phyloP scores from a whole-genome alignment of 352 stramenopile genomes.

The Phytophthora gonapodyides region DNA sequence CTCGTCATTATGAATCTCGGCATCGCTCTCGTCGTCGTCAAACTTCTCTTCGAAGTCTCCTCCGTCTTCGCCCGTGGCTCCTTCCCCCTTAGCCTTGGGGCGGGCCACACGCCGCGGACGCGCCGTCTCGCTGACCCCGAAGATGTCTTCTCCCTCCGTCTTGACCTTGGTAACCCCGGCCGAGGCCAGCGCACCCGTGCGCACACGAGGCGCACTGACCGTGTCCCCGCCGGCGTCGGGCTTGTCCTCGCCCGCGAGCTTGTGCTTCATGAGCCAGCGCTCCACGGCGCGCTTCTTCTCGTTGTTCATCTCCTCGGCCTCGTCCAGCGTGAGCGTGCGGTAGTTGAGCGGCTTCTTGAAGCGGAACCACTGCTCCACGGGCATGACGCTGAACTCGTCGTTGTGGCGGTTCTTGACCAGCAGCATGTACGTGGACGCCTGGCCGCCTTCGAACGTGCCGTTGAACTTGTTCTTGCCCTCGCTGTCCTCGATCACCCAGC shows the following conservation, averaged over 20 bases:
- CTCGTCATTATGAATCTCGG: slow-evolving; percentile 79
- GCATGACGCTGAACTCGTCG: slow-evolving; percentile 88
- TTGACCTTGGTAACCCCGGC: slow-evolving; percentile 35
- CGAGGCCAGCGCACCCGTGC: slow-evolving; percentile 59
- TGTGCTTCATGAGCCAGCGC: slow-evolving; percentile 90
- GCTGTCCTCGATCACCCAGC: slow-evolving; percentile 88
- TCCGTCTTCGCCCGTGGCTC: slow-evolving; percentile 77
- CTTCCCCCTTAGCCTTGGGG: slow-evolving; percentile 55
- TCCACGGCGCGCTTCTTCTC: slow-evolving; percentile 90
- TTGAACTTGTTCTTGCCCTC: slow-evolving; percentile 85
- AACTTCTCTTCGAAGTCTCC: slow-evolving; percentile 90
- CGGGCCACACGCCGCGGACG: slow-evolving; percentile 53
- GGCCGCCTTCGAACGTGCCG: slow-evolving; percentile 79
- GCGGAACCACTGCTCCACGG: slow-evolving; percentile 88
- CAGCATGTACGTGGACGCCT: slow-evolving; percentile 87
- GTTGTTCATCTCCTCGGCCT: slow-evolving; percentile 88
- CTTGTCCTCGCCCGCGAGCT: slow-evolving; percentile 80
- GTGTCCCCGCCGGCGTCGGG: slow-evolving; percentile 55
- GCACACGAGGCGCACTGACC: slow-evolving; percentile 67
- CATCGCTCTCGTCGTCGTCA: slow-evolving; percentile 86
- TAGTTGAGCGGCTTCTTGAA: slow-evolving; percentile 90
- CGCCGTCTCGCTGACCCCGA: slow-evolving; percentile 57
- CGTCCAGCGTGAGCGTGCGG: slow-evolving; percentile 82
- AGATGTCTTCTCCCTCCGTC: slow-evolving; percentile 64
- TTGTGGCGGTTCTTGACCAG: slow-evolving; percentile 88